These are phyloP conservation scores for Mucor lusitanicus DNA, from an alignment of 371 early-diverging fungal species.

Conservation along the genomic window DNA sequence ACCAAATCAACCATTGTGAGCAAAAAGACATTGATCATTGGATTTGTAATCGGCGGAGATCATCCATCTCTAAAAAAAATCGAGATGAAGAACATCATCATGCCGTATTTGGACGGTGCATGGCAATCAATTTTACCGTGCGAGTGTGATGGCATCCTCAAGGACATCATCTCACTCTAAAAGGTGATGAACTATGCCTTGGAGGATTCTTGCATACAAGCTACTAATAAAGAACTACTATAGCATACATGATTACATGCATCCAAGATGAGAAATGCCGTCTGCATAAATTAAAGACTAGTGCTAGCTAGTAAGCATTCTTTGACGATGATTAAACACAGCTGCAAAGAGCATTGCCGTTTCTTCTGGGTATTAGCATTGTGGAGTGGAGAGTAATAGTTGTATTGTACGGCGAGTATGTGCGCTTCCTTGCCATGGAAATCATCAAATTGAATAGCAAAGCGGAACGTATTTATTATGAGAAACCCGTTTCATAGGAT, in stretches of 20 bases:
- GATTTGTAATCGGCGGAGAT: constrained; percentile 8
- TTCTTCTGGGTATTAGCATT: too few species aligned
- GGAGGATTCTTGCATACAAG: neutral
- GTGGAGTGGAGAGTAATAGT: too few species aligned
- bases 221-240: neutral
- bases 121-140: neutral
- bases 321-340: neutral
- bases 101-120: neutral
- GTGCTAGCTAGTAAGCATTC: too few species aligned
- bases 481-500: too few species aligned
- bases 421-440: too few species aligned
- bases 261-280: neutral
- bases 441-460: too few species aligned
- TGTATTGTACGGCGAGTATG: too few species aligned
- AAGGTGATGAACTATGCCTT: neutral
- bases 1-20: neutral
- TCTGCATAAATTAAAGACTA: neutral
- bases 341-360: neutral
- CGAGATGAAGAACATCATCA: neutral
- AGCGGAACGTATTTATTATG: too few species aligned
- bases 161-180: neutral
- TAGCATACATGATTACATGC: too few species aligned
- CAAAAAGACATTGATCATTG: neutral
- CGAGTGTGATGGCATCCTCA: neutral
- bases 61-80: neutral